Evolutionary conservation across 805 yeast species (phyloP), one percentile per base, ranked within the genome.

Genomic region (Naumovozyma baii): DNA sequence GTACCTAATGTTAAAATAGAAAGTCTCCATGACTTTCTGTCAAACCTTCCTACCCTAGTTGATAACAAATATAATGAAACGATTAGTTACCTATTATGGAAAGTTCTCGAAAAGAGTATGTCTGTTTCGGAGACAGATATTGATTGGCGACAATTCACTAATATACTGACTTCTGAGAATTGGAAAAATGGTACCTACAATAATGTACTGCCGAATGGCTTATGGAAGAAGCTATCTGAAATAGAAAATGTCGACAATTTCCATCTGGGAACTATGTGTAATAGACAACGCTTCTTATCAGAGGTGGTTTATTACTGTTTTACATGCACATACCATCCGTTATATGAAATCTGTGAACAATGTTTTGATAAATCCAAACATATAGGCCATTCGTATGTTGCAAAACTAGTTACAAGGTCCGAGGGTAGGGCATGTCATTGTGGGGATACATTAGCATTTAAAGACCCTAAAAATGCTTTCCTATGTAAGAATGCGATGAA

Each of bases 311-410:
- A 50, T 37, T 57, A 54, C 38, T 59, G 64, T 36, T 54, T 57
- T 17, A 56, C 61, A 17, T 59, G 64, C 35, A 51, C 59, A 2
- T 49, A 45, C 18, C 55, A 57, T 34, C 62, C 58, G 12, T 40
- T 54, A 17, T 54, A 51, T 46, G 68, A 50, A 45, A 49, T 88
- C 8, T 88, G 97, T 57, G 70, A 78, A 9, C 65, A 71, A 42
- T 88, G 97, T 56, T 88, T 68, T 61, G 75, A 78, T 37, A 75
- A 78, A 2, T 76, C 74, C 3, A 69, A 72, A 40, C 97, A 88
- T 59, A 54, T 55, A 28, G 90, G 77, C 34, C 97, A 88, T 57
- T 34, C 44, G 3, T 59, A 50, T 34, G 49, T 51, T 4, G 52
- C 55, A 2, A 52, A 51, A 36, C 45, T 51, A 2, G 55, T 55